A percentile compares a stretch with the other conserved stretches of the same genome.
phyloP scores from a whole-genome alignment of 2,329 filamentous ascomycete genomes.

The Sphaerulina musiva region DNA sequence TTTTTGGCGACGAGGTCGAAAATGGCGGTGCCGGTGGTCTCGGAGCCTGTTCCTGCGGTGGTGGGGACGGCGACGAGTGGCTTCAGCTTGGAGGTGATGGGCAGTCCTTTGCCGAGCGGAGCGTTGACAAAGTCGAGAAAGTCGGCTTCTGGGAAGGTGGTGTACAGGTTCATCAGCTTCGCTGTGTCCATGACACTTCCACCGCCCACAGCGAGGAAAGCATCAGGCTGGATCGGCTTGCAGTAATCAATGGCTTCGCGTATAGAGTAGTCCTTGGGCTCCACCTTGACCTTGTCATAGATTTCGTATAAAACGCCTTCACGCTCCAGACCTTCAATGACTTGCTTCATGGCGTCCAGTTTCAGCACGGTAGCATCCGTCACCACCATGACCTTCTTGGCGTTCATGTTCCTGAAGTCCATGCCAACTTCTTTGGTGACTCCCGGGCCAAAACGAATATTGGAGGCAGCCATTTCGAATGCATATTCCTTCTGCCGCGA shows the following conservation, averaged over 20 bases:
- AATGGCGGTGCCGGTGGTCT: conserved; percentile 96
- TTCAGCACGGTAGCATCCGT: conserved; percentile 78
- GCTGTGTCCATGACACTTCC: conserved; percentile 97
- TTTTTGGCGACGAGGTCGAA: conserved; percentile 87
- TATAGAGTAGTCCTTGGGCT: conserved; percentile 91
- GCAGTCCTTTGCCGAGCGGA: conserved; percentile 75
- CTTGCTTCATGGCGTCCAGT: conserved; percentile 84
- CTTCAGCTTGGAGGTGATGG: conserved; percentile 63
- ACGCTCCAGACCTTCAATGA: conserved; percentile 67
- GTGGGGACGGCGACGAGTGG: conserved; percentile 79
- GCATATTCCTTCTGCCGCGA: conserved; percentile 86
- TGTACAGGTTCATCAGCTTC: conserved; percentile 97
- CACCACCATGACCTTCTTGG: conserved; percentile 81
- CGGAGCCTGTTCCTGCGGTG: conserved; percentile 79
- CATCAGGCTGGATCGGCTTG: conserved; percentile 74
- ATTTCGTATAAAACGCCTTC: conserved; percentile 78
- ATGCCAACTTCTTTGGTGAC: conserved; percentile 91
- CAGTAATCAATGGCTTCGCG: conserved; percentile 83
- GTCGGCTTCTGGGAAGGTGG: conserved; percentile 79
- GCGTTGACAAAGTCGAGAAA: conserved; percentile 98
- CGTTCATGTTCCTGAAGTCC: conserved; percentile 89
- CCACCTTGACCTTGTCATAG: conserved; percentile 72
- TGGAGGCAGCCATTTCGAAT: conserved; percentile 96
- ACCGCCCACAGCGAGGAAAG: conserved; percentile 83
- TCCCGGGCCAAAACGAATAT: conserved; percentile 88